Evolutionary conservation across 805 yeast species (phyloP).

Genomic region (Candida sanyiensis): DNA sequence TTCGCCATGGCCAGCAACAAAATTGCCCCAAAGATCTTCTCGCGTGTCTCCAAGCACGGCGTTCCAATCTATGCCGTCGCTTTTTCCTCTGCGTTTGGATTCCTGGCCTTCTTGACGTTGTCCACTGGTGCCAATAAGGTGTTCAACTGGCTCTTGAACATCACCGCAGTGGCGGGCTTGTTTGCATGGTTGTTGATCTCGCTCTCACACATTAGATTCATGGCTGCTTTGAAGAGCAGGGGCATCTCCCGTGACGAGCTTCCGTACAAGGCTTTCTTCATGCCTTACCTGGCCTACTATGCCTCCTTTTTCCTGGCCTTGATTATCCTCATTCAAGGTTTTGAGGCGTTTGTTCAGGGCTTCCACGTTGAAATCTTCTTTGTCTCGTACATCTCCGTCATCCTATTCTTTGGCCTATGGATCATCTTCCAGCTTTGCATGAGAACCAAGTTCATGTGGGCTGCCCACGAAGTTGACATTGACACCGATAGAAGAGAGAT

Average conservation of each 20-base stretch:
- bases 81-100: slow-evolving; percentile 52
- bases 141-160: slow-evolving; percentile 64
- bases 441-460: slow-evolving; percentile 7
- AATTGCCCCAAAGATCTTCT: slow-evolving; percentile 50
- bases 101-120: slow-evolving; percentile 51
- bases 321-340: slow-evolving; percentile 67
- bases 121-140: slow-evolving; percentile 48
- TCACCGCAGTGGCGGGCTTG: slow-evolving; percentile 66
- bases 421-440: slow-evolving; percentile 1
- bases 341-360: slow-evolving; percentile 45
- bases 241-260: slow-evolving; percentile 58
- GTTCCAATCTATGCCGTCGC: slow-evolving; percentile 53
- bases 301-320: slow-evolving; percentile 45
- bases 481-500: slow-evolving; percentile 29
- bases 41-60: slow-evolving; percentile 44
- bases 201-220: slow-evolving; percentile 57
- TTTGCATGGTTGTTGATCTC: slow-evolving; percentile 64
- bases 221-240: slow-evolving; percentile 54
- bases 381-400: slow-evolving; percentile 60
- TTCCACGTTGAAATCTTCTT: slow-evolving; percentile 52
- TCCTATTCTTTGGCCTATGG: slow-evolving; percentile 37
- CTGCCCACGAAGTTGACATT: slow-evolving; percentile 5
- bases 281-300: slow-evolving; percentile 61
- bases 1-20: slow-evolving; percentile 52
- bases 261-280: slow-evolving; percentile 64